Conservation (phyloP, 2,329 filamentous ascomycete genomes). For the Teratosphaeria pseudoeucalypti region DNA sequence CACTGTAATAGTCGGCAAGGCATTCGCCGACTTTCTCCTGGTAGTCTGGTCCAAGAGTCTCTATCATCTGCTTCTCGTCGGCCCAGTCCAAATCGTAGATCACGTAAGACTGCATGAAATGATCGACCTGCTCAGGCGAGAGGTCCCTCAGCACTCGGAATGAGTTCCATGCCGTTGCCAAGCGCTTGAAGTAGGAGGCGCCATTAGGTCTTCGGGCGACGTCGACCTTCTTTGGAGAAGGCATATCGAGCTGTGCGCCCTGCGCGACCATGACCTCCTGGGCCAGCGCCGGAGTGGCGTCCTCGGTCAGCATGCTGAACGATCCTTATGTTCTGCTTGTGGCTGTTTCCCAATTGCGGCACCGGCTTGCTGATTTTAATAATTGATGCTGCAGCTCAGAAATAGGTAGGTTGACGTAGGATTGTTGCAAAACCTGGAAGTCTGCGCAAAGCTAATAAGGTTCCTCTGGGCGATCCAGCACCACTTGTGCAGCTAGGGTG, state of each 20-base stretch:
- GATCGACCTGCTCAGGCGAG: slow-evolving; percentile 17
- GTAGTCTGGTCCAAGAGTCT: slow-evolving; percentile 17
- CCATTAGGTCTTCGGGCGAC: neutral
- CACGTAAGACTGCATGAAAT: slow-evolving; percentile 20
- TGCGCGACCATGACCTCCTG: neutral
- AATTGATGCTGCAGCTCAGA: neutral
- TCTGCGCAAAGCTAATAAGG: neutral
- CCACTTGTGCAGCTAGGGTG: neutral
- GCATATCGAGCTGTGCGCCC: neutral
- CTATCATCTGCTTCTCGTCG: slow-evolving; percentile 18
- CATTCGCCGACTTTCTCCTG: slow-evolving; percentile 18
- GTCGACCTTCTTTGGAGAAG: neutral
- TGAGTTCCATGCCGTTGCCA: slow-evolving; percentile 17
- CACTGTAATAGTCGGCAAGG: slow-evolving; percentile 19
- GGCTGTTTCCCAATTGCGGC: neutral
- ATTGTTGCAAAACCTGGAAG: neutral
- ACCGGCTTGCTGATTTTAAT: neutral
- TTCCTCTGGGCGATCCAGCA: neutral
- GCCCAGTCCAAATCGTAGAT: slow-evolving; percentile 23
- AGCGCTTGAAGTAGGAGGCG: slow-evolving; percentile 3
- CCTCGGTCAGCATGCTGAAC: neutral
- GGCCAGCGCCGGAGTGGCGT: neutral
- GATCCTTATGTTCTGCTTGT: neutral
- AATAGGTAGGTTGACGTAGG: neutral
- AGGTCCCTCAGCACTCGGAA: slow-evolving; percentile 16